Base-by-base conservation (phyloP, 73 alveolate species). In the Diophrys appendiculata region DNA sequence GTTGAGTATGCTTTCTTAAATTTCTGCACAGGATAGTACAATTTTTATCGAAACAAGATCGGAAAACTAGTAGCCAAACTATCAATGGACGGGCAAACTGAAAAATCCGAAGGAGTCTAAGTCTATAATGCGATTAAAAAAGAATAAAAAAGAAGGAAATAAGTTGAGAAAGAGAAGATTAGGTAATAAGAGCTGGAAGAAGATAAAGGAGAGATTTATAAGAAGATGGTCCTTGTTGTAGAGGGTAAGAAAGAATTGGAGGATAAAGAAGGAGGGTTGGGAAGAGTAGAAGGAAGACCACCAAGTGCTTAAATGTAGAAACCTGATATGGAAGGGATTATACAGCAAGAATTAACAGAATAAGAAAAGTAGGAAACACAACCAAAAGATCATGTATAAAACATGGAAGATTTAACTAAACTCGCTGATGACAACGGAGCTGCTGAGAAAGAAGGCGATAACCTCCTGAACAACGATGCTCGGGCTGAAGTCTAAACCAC, bases 1-100 rank as follows among this genome's bases (percentile, higher is more conserved):
- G 5, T 73, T 24, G 81, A 73, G 33, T 73, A 73, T 33, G 28
- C 55, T 2, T 26, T 73, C 24, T 29, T 73, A 8, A 73, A 73
- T 28, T 73, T 73, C 72, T 73, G 81, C 28, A 52, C 54, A 0
- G 72, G 23, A 24, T 32, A 3, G 18, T 73, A 73, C 29, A 53
- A 52, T 43, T 43, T 11, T 18, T 43, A 43, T 43, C 5, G 60
- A 18, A 11, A 43, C 60, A 43, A 43, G n/a, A n/a, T n/a, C 60
- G 60, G 60, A 18, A 43, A 11, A 43, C 60, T 43, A 43, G 5
- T 43, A 43, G 18, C n/a, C 60, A 18, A 43, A 43, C n/a, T 11
- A 43, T 43, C 60, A 43, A 43, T 11, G 60, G 18, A 43, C n/a
- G 18, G 18, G 60, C 5, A 43, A 43, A 18, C n/a, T 11, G 60